phyloP scores from a whole-genome alignment of 2,329 filamentous ascomycete genomes.

The Cryphonectria nitschkei region DNA sequence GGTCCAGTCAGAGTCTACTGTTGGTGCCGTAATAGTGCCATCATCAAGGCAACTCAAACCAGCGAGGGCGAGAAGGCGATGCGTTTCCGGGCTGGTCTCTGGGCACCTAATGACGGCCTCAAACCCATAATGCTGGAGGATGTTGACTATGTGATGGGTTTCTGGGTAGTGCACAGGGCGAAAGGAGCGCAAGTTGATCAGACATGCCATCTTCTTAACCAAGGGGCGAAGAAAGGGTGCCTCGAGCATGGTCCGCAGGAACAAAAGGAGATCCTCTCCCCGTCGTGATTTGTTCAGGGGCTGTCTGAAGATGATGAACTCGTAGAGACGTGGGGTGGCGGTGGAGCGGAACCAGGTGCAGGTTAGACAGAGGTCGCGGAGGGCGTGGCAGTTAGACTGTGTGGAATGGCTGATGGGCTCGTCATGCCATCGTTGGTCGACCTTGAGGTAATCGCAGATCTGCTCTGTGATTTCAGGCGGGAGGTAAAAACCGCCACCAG shows the following conservation, averaged over 20 bases:
- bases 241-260: not conserved
- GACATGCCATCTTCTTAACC: not conserved
- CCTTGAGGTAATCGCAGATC: not conserved
- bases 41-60: not conserved
- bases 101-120: not conserved
- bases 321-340: constrained; percentile 1
- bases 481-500: not conserved
- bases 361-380: not conserved
- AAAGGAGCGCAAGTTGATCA: not conserved
- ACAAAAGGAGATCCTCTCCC: not conserved
- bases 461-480: not conserved
- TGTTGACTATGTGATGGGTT: not conserved
- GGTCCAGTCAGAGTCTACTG: not conserved
- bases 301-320: constrained; percentile 2
- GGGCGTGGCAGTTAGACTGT: not conserved
- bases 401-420: not conserved
- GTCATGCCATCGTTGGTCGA: not conserved
- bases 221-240: not conserved
- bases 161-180: not conserved
- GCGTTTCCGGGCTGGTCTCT: not conserved
- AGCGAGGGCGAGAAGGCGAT: not conserved
- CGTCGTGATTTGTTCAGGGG: not conserved
- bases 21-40: not conserved
- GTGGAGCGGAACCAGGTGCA: not conserved
- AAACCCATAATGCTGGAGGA: not conserved